Conservation (phyloP, 1,139 yeast species). For the Saccharomyces hybrid region DNA sequence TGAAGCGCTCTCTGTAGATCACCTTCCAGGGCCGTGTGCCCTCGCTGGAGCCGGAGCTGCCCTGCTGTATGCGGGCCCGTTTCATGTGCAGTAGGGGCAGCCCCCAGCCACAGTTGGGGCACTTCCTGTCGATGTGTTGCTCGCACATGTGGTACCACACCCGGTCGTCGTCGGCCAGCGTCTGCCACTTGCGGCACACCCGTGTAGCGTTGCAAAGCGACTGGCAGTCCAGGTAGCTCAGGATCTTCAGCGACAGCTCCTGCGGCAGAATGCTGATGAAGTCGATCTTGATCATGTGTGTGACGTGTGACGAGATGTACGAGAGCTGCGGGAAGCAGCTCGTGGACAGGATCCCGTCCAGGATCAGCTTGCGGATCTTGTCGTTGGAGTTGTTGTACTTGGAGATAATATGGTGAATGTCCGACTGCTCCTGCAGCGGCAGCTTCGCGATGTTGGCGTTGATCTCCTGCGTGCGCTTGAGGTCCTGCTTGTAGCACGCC, state of each 20-base stretch:
- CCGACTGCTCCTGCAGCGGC: constrained; percentile 76
- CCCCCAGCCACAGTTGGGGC: constrained; percentile 99
- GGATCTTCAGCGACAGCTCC: constrained; percentile 74
- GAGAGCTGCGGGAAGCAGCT: constrained; percentile 95
- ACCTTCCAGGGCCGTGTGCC: constrained; percentile 65
- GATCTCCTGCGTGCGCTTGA: constrained; percentile 45
- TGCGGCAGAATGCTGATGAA: constrained; percentile 78
- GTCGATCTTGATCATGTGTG: constrained; percentile 76
- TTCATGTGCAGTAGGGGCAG: constrained; percentile 84
- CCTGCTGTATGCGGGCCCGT: constrained; percentile 41
- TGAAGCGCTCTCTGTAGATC: constrained; percentile 83
- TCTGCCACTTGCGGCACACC: constrained; percentile 80
- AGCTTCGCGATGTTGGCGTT: constrained; percentile 64
- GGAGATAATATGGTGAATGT: constrained; percentile 46
- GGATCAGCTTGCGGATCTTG: constrained; percentile 48
- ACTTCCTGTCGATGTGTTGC: constrained; percentile 93
- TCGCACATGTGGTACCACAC: constrained; percentile 99
- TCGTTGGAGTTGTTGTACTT: constrained; percentile 41
- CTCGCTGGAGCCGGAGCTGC: not conserved
- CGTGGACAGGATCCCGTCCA: constrained; percentile 78
- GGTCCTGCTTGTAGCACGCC: constrained; percentile 42
- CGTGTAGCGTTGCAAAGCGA: constrained; percentile 91
- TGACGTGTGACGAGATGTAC: constrained; percentile 73
- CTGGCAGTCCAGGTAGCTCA: constrained; percentile 84
- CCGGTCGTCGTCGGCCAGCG: constrained; percentile 86